phyloP scores from a whole-genome alignment of 805 yeast genomes.

The Monosporozyma aerobia region DNA sequence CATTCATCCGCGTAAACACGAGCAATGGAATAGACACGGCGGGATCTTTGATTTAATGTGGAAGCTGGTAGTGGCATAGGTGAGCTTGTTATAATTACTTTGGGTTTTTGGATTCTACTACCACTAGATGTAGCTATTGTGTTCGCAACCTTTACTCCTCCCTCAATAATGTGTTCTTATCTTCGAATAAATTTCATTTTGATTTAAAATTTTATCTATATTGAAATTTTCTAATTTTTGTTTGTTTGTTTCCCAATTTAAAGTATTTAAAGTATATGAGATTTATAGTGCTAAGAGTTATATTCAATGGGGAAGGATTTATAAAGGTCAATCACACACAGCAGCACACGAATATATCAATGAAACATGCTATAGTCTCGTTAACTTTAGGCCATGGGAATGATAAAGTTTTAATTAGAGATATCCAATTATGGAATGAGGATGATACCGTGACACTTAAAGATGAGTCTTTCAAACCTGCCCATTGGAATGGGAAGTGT shows the following conservation, averaged over 20 bases:
- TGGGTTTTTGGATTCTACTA: too few relatives aligned
- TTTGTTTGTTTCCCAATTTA: not conserved
- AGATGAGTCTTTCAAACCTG: not conserved
- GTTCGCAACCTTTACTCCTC: not conserved
- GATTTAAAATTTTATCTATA: not conserved
- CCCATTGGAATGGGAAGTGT: constrained; percentile 11
- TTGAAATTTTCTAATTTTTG: not conserved
- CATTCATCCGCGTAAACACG: constrained; percentile 73
- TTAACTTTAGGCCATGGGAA: not conserved
- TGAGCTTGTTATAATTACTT: not conserved
- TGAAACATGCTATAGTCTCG: not conserved
- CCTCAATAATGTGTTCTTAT: not conserved
- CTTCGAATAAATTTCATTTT: not conserved
- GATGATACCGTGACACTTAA: not conserved
- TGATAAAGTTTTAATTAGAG: constrained; percentile 14
- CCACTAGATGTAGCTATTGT: not conserved
- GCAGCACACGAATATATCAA: not conserved
- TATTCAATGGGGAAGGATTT: too few relatives aligned
- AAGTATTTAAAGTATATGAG: not conserved
- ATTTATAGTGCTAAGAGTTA: too few relatives aligned
- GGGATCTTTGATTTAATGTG: constrained; percentile 26
- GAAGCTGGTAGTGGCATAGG: constrained; percentile 29
- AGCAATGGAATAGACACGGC: constrained; percentile 46
- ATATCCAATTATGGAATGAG: constrained; percentile 23
- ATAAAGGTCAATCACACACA: too few relatives aligned